Conservation (phyloP, 2,329 filamentous ascomycete genomes). For the Exophiala sideris region DNA sequence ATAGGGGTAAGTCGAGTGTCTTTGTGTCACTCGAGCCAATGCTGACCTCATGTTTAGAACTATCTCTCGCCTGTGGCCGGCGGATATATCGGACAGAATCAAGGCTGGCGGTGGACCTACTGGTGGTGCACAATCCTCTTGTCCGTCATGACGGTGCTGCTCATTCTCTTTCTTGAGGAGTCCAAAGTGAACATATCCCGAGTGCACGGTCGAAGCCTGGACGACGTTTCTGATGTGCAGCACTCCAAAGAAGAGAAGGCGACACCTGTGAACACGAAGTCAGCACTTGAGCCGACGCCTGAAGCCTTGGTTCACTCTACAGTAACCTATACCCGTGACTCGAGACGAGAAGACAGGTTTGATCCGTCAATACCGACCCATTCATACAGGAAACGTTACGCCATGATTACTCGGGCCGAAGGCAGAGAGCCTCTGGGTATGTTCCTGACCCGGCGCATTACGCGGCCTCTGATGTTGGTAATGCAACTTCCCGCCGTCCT, state of each 20-base stretch:
- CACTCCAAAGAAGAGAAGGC: background rate
- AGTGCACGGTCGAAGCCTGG: constrained; percentile 20
- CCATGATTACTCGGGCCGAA: constrained; percentile 27
- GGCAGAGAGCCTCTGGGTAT: constrained; percentile 24
- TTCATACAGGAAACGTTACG: constrained; percentile 30
- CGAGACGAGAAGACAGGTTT: constrained; percentile 24
- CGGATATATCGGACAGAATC: constrained; percentile 33
- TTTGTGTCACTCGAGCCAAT: too few species aligned
- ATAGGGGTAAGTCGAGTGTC: constrained; percentile 23
- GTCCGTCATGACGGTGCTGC: constrained; percentile 30
- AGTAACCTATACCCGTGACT: constrained; percentile 17
- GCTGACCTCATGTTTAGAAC: background rate
- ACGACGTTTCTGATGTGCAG: background rate
- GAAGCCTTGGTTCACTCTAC: constrained; percentile 9
- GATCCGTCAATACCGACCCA: constrained; percentile 31
- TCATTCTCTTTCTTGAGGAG: constrained; percentile 38
- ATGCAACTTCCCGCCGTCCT: constrained; percentile 39
- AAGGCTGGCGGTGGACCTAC: constrained; percentile 38
- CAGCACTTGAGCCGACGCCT: constrained; percentile 1
- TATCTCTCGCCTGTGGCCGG: constrained; percentile 37
- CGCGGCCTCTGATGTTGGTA: constrained; percentile 34
- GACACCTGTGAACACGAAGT: constrained; percentile 11
- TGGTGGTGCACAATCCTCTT: constrained; percentile 36
- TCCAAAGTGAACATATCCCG: constrained; percentile 32
- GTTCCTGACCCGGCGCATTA: constrained; percentile 32